Evolutionary conservation across 345 rosid species (phyloP), one percentile per base, ranked within the genome.

Genomic region (Sonneratia alba): DNA sequence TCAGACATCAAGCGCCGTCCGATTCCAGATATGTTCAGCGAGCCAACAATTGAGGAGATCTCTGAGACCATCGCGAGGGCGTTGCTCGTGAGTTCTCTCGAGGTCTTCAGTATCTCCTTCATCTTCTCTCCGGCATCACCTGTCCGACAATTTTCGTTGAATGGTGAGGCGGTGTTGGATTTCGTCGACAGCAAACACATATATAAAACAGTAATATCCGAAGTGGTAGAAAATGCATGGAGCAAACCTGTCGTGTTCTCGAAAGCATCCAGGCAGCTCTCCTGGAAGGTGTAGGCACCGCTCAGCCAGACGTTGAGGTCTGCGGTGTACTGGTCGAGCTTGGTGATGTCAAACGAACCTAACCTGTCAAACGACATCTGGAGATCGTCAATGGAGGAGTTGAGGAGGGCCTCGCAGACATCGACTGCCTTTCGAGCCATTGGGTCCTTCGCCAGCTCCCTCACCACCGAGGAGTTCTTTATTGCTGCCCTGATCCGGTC

Each of bases 251-350:
- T 82, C 2, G 88, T 83, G 76, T 94, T 89, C 21, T 74, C 73
- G 66, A 94, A 91, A 1, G 86, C 84, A 6, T 91, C 96, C 15
- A 88, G 45, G 75, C 98, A 94, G 6, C 89, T 91, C 47, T 89
- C 82, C 70, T 91, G 90, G 76, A 83, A 89, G 0, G 96, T 93
- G 14, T 85, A 66, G 24, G 98, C 80, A 38, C 90, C 97, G 45
- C 96, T 89, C 8, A 89, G 83, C 97, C 94, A 91, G 65, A 85
- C 75, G 56, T 81, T 78, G 67, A 94, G 85, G 75, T 89, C 85
- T 13, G 83, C 83, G 1, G 83, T 53, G 69, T 73, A 86, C 24
- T 66, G 40, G 6, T 84, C 83, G 0, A 81, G 7, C 49, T 72
- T 75, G 55, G 72, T 71, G 0, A 80, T 4, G 4, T 89, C 86